phyloP scores from a whole-genome alignment of 805 yeast species.

The Ogataea nitratoaversa region DNA sequence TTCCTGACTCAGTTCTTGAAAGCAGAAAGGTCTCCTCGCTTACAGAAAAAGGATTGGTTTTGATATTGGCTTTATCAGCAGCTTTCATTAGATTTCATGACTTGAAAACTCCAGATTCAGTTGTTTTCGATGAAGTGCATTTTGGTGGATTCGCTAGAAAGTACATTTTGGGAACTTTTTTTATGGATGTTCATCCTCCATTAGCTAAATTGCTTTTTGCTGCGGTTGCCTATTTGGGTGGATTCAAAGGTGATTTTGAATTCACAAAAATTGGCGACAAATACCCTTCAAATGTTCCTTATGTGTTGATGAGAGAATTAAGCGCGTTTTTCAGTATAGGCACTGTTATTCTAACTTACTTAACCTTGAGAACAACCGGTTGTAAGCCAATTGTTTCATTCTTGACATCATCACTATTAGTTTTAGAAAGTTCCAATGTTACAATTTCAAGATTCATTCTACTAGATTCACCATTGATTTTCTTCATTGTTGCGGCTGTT shows the following conservation, averaged over 20 bases:
- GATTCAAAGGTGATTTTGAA: conserved; percentile 66
- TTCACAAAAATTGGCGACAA: conserved; percentile 63
- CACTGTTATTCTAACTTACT: conserved; percentile 60
- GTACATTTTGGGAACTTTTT: conserved; percentile 67
- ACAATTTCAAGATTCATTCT: conserved; percentile 74
- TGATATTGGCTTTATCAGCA: conserved; percentile 42
- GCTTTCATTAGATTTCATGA: conserved; percentile 54
- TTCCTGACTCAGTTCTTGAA: conserved; percentile 36
- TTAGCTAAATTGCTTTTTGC: conserved; percentile 78
- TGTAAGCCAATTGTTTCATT: conserved; percentile 62
- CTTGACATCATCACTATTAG: conserved; percentile 49
- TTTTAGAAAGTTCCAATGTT: conserved; percentile 63
- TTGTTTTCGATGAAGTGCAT: conserved; percentile 97
- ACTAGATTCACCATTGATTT: conserved; percentile 70
- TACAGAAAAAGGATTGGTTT: conserved; percentile 39
- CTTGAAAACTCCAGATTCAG: conserved; percentile 69
- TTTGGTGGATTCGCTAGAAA: conserved; percentile 96
- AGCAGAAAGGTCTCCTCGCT: conserved; percentile 37
- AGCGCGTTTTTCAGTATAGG: conserved; percentile 67
- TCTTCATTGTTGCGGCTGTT: conserved; percentile 69
- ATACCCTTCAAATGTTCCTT: conserved; percentile 59
- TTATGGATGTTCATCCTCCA: conserved; percentile 90
- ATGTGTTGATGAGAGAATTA: conserved; percentile 62
- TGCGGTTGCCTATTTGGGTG: conserved; percentile 61
- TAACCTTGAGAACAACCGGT: conserved; percentile 69